Base-by-base conservation (phyloP, 2,329 filamentous ascomycete genomes). In the Trichophyton benhamiae region DNA sequence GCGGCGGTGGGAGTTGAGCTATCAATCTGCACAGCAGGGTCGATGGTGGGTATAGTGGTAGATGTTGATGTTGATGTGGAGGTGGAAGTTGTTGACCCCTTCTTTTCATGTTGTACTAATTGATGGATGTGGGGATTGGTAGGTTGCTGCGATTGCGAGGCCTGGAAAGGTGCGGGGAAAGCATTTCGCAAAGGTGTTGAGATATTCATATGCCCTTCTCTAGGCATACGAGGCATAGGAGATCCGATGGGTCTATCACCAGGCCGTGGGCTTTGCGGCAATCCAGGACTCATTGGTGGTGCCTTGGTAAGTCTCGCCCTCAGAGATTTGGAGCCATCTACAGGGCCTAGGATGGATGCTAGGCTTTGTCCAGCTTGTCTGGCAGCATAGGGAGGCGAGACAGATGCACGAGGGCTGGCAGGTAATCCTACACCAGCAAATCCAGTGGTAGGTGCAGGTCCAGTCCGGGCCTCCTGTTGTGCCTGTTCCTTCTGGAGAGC, bases 151-250 rank as follows among this genome's bases (percentile, higher is more conserved):
- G 87, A 83, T 66, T 89, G 85, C 66, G 87, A 84, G 33, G 33
- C 11, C 36, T 87, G 86, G 57, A 87, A 83, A 67, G 77, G 53
- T 86, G 84, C 57, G 83, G 88, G 85, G 36, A 89, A 90, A 68
- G 88, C 76, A 15, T 44, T 44, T 22, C 36, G 36, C 25, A 55
- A n/a, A 27, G 88, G 85, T 60, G 89, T 84, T 13, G 87, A 86
- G 63, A 78, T 77, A 8, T 85, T 70, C 0, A 80, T 76, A 55
- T 67, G 67, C n/a, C 71, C 70, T 60, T 81, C 79, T 67, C 81
- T 78, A 44, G 80, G 78, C 68, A 80, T 76, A 64, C 83, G 80
- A 62, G 83, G 83, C 68, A 82, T 72, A 3, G 84, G 83, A 60
- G 83, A 84, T 53, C 79, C 79, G 60, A 84, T 75, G 44, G 83